Evolutionary conservation across 208 protist genomes (phyloP), one percentile per base, ranked within the genome.

Genomic region (Leishmania amazonensis): DNA sequence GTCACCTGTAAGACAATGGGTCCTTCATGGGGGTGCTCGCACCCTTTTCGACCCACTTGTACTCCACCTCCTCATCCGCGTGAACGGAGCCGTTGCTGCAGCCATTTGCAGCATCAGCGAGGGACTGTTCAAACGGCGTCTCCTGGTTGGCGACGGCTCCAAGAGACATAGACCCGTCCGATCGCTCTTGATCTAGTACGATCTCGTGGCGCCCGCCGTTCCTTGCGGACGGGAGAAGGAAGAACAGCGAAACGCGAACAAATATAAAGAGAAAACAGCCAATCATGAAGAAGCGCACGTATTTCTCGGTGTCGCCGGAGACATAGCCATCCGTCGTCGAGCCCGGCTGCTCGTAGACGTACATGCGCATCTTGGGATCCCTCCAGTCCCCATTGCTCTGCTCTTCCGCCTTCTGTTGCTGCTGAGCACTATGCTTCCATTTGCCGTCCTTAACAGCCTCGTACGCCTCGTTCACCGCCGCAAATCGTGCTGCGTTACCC

Each of bases 391-490:
- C 70, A 4, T 58, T 73, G 38, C 76, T 75, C 28, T 71, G 28
- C 38, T 21, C 53, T 15, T 57, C 75, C 9, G 49, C 58, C 19
- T 54, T 51, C 49, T 76, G 72, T 40, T 60, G 72, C 49, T 57
- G 47, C 51, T 76, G 31, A 17, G 81, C 81, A 3, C 28, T 72
- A 2, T 72, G 51, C 45, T 70, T 80, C 91, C 91, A 95, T 70
- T 88, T 88, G 17, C 89, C 90, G 49, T 88, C 81, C 78, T 93
- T 95, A 58, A 95, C 75, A 7, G 90, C 88, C 80, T 96, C 88
- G 74, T 96, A 95, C 31, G 93, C 93, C 83, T 96, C 93, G 75
- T 96, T 85, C n/a, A 96, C 91, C 21, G 93, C 93, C 17, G 88
- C 76, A 77, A 96, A 96, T 13, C 93, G 89, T 58, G 84, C 90